Evolutionary conservation across 371 early-diverging fungal genomes (phyloP).

Genomic region (Mortierella sp.): DNA sequence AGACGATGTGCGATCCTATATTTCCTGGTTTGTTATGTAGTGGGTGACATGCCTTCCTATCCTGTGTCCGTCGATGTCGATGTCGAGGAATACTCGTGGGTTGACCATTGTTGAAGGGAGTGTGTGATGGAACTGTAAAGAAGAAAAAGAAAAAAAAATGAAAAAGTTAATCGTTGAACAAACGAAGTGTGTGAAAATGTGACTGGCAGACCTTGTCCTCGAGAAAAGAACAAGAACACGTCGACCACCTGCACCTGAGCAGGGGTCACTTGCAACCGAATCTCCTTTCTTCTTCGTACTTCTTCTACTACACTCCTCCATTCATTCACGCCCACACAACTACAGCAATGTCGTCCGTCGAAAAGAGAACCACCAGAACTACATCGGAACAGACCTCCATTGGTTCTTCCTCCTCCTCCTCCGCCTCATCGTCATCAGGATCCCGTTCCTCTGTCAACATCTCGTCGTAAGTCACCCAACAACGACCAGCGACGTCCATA

Average conservation of each 20-base stretch:
- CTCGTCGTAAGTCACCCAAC: slow-evolving; percentile 15
- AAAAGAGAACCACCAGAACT: neutral
- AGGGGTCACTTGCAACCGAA: neutral
- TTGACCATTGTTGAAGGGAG: slow-evolving; percentile 59
- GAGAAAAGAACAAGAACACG: neutral
- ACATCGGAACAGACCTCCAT: slow-evolving; percentile 9
- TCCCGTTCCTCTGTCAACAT: slow-evolving; percentile 11
- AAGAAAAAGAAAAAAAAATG: neutral
- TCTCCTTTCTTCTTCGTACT: neutral
- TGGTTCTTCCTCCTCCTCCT: slow-evolving; percentile 20
- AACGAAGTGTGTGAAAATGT: neutral
- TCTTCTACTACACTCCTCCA: no score
- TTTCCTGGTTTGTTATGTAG: neutral
- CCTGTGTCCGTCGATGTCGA: slow-evolving; percentile 73
- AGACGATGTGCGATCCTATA: neutral
- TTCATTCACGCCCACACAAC: neutral
- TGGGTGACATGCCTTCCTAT: slow-evolving; percentile 41
- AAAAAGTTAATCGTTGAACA: neutral
- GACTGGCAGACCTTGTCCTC: slow-evolving; percentile 2
- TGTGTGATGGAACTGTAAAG: neutral
- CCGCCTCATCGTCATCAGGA: slow-evolving; percentile 14
- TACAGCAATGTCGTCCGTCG: slow-evolving; percentile 5
- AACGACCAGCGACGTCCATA: neutral
- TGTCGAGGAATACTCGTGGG: slow-evolving; percentile 77
- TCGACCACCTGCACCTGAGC: neutral